Base-by-base conservation (phyloP, 257 asterid genomes). In the Rhazya stricta region DNA sequence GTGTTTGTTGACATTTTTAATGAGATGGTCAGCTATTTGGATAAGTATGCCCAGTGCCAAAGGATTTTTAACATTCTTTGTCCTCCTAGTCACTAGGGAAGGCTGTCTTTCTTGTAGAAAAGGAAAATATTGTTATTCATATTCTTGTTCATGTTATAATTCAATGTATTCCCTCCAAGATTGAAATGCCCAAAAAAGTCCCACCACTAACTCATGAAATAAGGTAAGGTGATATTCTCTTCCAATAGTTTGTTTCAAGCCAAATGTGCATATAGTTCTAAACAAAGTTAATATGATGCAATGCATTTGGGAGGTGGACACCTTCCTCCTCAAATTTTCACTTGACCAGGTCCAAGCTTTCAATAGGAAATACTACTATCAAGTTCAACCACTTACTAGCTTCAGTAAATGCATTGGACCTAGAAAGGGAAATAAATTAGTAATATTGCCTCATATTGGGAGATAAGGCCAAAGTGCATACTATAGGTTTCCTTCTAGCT, bases 331-430 rank as follows among this genome's bases (percentile, higher is more conserved):
- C 39, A 30, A 29, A 66, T 37, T 39, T 66, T 66, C 19, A 39
- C 18, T 11, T 37, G 18, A 12, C 16, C 18, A 61, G 45, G 36
- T 45, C 60, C 16, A 5, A 30, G 29, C 36, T 50, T 36, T 8
- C 21, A 51, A 30, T 41, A 18, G 21, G 54, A 34, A 56, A 57
- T n/a, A 23, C 23, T n/a, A n/a, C n/a, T 36, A 51, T 18, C 43
- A 50, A 29, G 51, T 37, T 72, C 76, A 72, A 72, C 76, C 16
- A 43, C 76, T 30, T 21, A 72, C 66, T 32, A 50, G 36, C 36
- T 36, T 30, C 4, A 72, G 76, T 53, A 72, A 71, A 50, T 72
- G 67, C 62, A 12, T 19, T 19, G 41, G 45, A 21, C 37, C 57
- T 29, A 39, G 16, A 3, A 65, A 48, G 19, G 39, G 15, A 34